Evolutionary conservation across 805 yeast species (phyloP).

Genomic region (Starmerella bombi): DNA sequence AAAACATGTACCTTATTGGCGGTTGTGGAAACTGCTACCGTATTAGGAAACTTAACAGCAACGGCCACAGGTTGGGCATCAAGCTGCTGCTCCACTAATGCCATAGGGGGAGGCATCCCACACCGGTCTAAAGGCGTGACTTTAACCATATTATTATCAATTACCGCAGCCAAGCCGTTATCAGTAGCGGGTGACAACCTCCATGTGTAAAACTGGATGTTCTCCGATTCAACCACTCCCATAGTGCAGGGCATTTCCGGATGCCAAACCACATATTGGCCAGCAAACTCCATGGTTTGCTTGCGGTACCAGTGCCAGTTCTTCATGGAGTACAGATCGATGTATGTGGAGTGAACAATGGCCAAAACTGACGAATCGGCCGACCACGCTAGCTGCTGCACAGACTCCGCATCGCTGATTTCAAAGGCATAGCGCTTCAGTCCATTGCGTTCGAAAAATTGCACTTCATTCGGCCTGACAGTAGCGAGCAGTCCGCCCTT

Average conservation of each 20-base stretch:
- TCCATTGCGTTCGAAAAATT: slow-evolving; percentile 89
- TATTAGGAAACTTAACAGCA: slow-evolving; percentile 32
- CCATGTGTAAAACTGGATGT: slow-evolving; percentile 27
- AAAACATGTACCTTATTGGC: neutral
- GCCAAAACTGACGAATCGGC: slow-evolving; percentile 67
- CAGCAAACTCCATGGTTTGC: slow-evolving; percentile 41
- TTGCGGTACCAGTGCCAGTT: slow-evolving; percentile 95
- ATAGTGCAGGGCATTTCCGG: slow-evolving; percentile 75
- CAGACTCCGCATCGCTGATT: slow-evolving; percentile 35
- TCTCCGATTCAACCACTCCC: slow-evolving; percentile 32
- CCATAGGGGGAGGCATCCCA: slow-evolving; percentile 90
- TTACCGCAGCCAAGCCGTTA: slow-evolving; percentile 63
- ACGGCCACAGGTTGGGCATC: slow-evolving; percentile 47
- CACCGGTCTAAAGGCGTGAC: slow-evolving; percentile 76
- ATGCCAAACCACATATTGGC: slow-evolving; percentile 47
- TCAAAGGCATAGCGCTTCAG: slow-evolving; percentile 77
- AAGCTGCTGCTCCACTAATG: slow-evolving; percentile 56
- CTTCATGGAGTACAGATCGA: slow-evolving; percentile 84
- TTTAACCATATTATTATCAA: slow-evolving; percentile 59
- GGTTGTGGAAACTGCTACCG: neutral
- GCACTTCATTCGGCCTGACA: slow-evolving; percentile 40
- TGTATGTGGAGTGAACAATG: slow-evolving; percentile 38
- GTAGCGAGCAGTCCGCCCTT: slow-evolving; percentile 79
- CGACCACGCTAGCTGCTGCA: slow-evolving; percentile 61
- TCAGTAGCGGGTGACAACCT: slow-evolving; percentile 58